Conservation (phyloP, 805 yeast genomes). For the Saturnispora hagleri region DNA sequence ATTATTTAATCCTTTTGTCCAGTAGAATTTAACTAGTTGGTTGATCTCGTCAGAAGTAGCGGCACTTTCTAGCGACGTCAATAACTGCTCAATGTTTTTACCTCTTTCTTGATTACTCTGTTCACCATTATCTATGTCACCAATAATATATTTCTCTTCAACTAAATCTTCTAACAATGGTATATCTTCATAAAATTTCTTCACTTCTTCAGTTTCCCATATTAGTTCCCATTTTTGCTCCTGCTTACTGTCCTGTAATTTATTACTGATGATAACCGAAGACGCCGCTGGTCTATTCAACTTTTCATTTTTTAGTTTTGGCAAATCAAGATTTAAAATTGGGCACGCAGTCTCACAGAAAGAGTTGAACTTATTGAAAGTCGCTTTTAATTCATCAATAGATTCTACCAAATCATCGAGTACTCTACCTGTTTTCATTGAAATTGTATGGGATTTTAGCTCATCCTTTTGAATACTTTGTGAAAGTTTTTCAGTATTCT, state of each 20-base stretch:
- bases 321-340: slow-evolving; percentile 30
- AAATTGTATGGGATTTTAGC: slow-evolving; percentile 40
- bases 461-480: slow-evolving; percentile 29
- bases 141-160: slow-evolving; percentile 20
- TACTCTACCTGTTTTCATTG: slow-evolving; percentile 58
- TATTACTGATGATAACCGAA: slow-evolving; percentile 7
- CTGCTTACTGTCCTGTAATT: neutral
- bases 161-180: slow-evolving; percentile 34
- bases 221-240: slow-evolving; percentile 15
- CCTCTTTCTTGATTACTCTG: neutral
- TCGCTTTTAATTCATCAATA: slow-evolving; percentile 21
- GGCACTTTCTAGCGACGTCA: slow-evolving; percentile 26
- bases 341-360: slow-evolving; percentile 38
- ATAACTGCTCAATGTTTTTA: slow-evolving; percentile 3
- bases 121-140: neutral
- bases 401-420: slow-evolving; percentile 26
- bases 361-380: slow-evolving; percentile 35
- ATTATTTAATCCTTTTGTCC: slow-evolving; percentile 47
- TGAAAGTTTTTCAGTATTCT: slow-evolving; percentile 29
- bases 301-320: slow-evolving; percentile 25
- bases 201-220: slow-evolving; percentile 65
- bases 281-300: slow-evolving; percentile 20
- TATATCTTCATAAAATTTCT: slow-evolving; percentile 51
- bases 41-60: slow-evolving; percentile 43
- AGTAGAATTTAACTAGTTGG: slow-evolving; percentile 36